Evolutionary conservation across 2,329 filamentous ascomycete genomes (phyloP).

Genomic region (Penicillium olsonii): DNA sequence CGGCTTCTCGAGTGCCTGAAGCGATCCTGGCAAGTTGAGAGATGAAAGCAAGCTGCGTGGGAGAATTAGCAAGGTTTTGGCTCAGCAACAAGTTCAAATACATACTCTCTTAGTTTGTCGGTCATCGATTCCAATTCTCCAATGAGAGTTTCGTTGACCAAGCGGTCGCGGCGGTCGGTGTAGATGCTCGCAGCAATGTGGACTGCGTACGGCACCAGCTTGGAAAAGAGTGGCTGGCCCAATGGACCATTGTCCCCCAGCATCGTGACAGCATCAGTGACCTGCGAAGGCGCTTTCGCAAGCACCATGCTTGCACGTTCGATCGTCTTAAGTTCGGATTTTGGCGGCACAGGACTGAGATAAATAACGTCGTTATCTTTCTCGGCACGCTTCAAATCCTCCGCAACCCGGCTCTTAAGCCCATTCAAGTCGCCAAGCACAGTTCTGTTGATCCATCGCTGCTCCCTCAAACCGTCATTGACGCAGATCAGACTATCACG

Average conservation of each 20-base stretch:
- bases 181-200: constrained; percentile 96
- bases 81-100: not conserved
- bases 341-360: constrained; percentile 78
- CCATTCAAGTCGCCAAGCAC: constrained; percentile 81
- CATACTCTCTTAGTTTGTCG: constrained; percentile 70
- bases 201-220: constrained; percentile 91
- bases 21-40: constrained; percentile 83
- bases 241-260: constrained; percentile 79
- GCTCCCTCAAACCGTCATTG: constrained; percentile 82
- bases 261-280: constrained; percentile 76
- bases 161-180: constrained; percentile 83
- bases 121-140: constrained; percentile 81
- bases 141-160: constrained; percentile 86
- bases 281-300: constrained; percentile 74
- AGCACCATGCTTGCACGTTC: constrained; percentile 88
- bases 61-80: constrained; percentile 11
- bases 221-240: constrained; percentile 82
- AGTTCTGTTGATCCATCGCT: constrained; percentile 75
- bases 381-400: constrained; percentile 88
- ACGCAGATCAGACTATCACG: constrained; percentile 80
- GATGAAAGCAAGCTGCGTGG: constrained; percentile 64
- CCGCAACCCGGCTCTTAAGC: constrained; percentile 77
- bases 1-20: constrained; percentile 94
- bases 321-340: constrained; percentile 81
- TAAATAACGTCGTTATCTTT: constrained; percentile 98